Percentiles rank a stretch among this genome's conserved stretches.
Conservation (phyloP, 2,329 filamentous ascomycete genomes). For the Botrytis elliptica region DNA sequence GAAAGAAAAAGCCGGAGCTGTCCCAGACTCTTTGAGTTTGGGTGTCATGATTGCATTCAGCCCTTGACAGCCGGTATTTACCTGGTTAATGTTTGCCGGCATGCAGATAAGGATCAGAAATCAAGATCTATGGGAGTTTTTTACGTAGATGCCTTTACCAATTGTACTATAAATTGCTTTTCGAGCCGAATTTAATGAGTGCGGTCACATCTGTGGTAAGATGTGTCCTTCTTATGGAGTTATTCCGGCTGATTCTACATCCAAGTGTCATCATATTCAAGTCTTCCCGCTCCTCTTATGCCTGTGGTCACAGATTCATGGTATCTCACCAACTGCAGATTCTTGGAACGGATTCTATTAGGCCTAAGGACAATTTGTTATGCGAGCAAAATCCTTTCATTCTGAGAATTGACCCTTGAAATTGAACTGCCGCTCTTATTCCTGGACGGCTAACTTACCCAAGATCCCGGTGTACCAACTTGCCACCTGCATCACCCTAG, state of each 20-base stretch:
- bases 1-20: background rate
- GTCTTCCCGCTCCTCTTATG: background rate
- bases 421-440: background rate
- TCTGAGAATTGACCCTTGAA: background rate
- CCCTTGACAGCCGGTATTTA: background rate
- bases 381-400: background rate
- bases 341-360: background rate
- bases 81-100: background rate
- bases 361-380: background rate
- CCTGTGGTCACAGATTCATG: background rate
- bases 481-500: background rate
- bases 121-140: slow-evolving; percentile 4
- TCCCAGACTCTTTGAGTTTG: background rate
- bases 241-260: background rate
- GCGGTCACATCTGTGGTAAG: background rate
- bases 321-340: slow-evolving; percentile 6
- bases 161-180: background rate
- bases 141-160: background rate
- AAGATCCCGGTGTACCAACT: background rate
- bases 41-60: background rate
- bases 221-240: background rate
- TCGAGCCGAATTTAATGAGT: background rate
- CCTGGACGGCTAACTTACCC: background rate
- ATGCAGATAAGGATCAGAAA: background rate
- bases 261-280: background rate